A percentile compares a stretch with the other conserved stretches of the same genome.
These are phyloP conservation scores for Trichoderma parareesei DNA, from an alignment of 495 filamentous ascomycete genomes.

Conservation along the genomic window DNA sequence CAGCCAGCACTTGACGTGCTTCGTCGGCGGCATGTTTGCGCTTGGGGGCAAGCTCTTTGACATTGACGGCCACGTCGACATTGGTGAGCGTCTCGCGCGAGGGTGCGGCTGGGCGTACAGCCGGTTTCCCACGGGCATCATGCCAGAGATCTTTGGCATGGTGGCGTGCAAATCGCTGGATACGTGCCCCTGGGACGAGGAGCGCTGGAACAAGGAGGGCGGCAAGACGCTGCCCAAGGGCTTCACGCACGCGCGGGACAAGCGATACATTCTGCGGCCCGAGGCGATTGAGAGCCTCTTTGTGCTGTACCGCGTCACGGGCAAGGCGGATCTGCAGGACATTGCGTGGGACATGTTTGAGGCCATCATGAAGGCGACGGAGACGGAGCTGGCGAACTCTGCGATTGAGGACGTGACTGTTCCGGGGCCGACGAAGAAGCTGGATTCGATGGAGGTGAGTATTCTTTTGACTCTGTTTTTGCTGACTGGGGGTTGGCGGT, in stretches of 20 bases:
- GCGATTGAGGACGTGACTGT: conserved; percentile 36
- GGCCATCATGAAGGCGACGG: conserved; percentile 33
- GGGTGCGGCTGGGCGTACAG: conserved; percentile 93
- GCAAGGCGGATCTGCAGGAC: conserved; percentile 40
- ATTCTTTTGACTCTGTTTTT: neutral
- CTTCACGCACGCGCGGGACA: conserved; percentile 46
- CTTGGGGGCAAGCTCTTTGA: conserved; percentile 72
- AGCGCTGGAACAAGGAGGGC: conserved; percentile 17
- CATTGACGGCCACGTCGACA: conserved; percentile 60
- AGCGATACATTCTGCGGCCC: conserved; percentile 63
- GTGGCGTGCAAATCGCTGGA: conserved; percentile 44
- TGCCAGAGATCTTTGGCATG: conserved; percentile 68
- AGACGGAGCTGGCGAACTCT: conserved; percentile 39
- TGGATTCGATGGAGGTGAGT: conserved; percentile 42
- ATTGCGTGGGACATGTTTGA: conserved; percentile 54
- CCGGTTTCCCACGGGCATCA: conserved; percentile 69
- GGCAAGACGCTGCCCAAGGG: conserved; percentile 55
- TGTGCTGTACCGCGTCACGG: conserved; percentile 59
- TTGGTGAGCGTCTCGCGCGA: conserved; percentile 68
- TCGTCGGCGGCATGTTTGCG: conserved; percentile 86
- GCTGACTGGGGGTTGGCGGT: neutral
- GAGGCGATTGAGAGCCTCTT: conserved; percentile 58
- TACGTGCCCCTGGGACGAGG: conserved; percentile 30
- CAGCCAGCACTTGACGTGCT: conserved; percentile 55
- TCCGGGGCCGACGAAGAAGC: conserved; percentile 20